Evolutionary conservation across 768 basidiomycete species (phyloP).

Genomic region (Trametes cinnabarina): DNA sequence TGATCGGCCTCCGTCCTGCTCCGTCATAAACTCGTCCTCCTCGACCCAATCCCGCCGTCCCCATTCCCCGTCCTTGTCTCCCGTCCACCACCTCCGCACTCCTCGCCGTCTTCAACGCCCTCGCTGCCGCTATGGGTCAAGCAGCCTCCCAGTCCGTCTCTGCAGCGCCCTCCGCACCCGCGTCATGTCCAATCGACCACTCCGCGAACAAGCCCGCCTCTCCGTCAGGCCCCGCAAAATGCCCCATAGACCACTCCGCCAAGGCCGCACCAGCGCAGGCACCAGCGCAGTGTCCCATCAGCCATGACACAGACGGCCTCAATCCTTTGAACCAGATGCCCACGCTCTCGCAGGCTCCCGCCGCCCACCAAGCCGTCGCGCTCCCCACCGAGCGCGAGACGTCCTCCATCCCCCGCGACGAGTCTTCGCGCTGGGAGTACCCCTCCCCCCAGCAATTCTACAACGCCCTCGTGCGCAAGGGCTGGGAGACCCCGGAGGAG

Average conservation of each 20-base stretch:
- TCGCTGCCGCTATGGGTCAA: constrained; percentile 25
- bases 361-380: constrained; percentile 51
- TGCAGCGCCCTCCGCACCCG: constrained; percentile 16
- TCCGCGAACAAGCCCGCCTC: constrained; percentile 16
- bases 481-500: constrained; percentile 96
- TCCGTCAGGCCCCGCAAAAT: constrained; percentile 29
- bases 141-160: constrained; percentile 28
- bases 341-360: constrained; percentile 64
- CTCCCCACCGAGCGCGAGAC: constrained; percentile 74
- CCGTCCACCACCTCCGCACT: not conserved
- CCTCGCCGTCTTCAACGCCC: not conserved
- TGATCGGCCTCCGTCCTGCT: constrained; percentile 10
- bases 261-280: constrained; percentile 9
- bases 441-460: constrained; percentile 98
- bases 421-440: constrained; percentile 78
- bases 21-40: constrained; percentile 1
- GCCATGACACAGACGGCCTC: constrained; percentile 46
- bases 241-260: constrained; percentile 38
- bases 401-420: constrained; percentile 83
- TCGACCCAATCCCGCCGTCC: not conserved
- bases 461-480: constrained; percentile 93
- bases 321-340: constrained; percentile 90
- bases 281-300: constrained; percentile 60
- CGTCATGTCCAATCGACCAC: constrained; percentile 25
- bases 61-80: not conserved